Base-by-base conservation (phyloP, 768 basidiomycete genomes). In the Porphyrellus cyaneotinctus region DNA sequence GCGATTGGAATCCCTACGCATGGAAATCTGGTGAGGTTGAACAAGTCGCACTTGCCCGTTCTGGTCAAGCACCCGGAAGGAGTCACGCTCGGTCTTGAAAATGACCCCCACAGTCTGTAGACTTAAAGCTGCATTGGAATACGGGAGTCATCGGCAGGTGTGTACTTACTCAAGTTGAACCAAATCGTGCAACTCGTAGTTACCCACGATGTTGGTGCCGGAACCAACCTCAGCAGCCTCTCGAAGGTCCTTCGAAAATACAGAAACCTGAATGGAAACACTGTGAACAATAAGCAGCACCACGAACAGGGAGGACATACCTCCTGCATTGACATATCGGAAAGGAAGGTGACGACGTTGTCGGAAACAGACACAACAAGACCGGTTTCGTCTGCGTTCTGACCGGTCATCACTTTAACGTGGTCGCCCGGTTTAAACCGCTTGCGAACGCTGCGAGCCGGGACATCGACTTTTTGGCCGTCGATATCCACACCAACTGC, bases 141-240 rank as follows among this genome's bases (percentile, higher is more conserved):
- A 51, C 57, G 35, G 42, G 48, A 15, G 15, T 20, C 10, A 18
- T 38, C 31, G 12, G 23, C 35, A 39, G 42, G 4, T 43, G 4
- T 13, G 15, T 32, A 79, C 92, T 59, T 68, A 95, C 94, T 98
- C 95, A 15, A 99, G 80, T 74, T 95, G 94, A 31, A 99, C 93
- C 52, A 99, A 74, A 66, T 99, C 95, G 64, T 99, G 97, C 37
- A 97, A 70, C 67, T 98, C 95, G 64, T 95, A 98, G 62, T 95
- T 85, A 26, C 94, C 95, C 30, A 94, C 86, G 37, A 87, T 78
- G 61, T 94, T 94, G 10, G 90, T 87, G 22, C 91, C 85, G 4
- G 88, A 85, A n/a, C 95, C 94, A 36, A 95, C 91, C 71, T 98
- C 97, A 1, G 97, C 95, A 26, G 97, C 97, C 66, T 95, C 94